These are phyloP conservation scores for Daldinia concentrica DNA, from an alignment of 495 filamentous ascomycete genomes.

Conservation along the genomic window DNA sequence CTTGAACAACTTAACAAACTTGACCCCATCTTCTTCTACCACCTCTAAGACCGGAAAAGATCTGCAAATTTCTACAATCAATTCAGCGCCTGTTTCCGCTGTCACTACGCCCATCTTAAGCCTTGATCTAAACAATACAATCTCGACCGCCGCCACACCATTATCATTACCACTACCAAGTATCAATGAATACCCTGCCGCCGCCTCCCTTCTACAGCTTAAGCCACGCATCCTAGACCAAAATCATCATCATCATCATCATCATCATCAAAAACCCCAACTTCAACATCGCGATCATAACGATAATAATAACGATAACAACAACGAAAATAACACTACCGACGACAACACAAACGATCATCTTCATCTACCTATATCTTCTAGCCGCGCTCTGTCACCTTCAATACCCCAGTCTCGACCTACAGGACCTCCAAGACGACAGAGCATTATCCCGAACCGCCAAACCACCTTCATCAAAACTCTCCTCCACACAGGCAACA, in stretches of 20 bases:
- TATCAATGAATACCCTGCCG: constrained; percentile 39
- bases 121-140: constrained; percentile 16
- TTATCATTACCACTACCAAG: constrained; percentile 35
- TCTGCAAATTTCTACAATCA: constrained; percentile 39
- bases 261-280: not conserved
- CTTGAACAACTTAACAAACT: constrained; percentile 12
- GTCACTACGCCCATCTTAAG: constrained; percentile 14
- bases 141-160: constrained; percentile 20
- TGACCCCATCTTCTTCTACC: constrained; percentile 17
- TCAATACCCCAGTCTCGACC: constrained; percentile 41
- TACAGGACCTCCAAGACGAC: constrained; percentile 48
- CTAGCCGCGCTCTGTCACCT: constrained; percentile 30
- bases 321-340: not conserved
- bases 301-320: not conserved
- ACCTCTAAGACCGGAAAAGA: constrained; percentile 28
- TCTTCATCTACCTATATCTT: constrained; percentile 11
- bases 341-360: constrained; percentile 21
- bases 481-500: constrained; percentile 50
- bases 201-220: constrained; percentile 12
- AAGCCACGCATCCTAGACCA: constrained; percentile 18
- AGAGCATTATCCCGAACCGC: constrained; percentile 59
- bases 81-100: constrained; percentile 35
- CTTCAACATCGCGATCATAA: not conserved
- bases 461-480: constrained; percentile 59
- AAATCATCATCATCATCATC: constrained; percentile 2